Evolutionary conservation across 1,284 basidiomycete species (phyloP).

Genomic region (Meira nashicola): DNA sequence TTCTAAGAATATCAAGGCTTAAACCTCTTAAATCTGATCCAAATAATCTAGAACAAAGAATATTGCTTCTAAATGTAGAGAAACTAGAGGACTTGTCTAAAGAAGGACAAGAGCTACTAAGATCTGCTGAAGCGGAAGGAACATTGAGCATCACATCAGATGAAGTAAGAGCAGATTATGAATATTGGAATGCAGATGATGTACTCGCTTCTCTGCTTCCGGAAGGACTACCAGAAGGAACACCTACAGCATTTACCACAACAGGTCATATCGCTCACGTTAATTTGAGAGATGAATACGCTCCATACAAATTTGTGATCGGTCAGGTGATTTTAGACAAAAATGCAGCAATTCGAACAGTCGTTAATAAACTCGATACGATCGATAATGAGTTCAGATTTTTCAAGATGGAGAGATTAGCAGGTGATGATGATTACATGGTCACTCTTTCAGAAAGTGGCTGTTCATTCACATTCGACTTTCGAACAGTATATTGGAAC

Average conservation of each 20-base stretch:
- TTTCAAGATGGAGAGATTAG: constrained; percentile 94
- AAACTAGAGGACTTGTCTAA: not conserved
- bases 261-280: constrained; percentile 87
- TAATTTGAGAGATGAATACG: constrained; percentile 82
- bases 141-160: not conserved
- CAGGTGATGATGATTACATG: constrained; percentile 77
- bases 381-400: constrained; percentile 85
- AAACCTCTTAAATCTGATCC: not conserved
- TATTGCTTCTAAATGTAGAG: not conserved
- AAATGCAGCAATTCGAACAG: constrained; percentile 70
- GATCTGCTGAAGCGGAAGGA: not conserved
- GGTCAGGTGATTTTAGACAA: constrained; percentile 69
- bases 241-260: constrained; percentile 79
- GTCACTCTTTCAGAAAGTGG: constrained; percentile 61
- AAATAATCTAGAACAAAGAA: not conserved
- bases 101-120: not conserved
- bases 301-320: constrained; percentile 84
- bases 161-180: constrained; percentile 63
- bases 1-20: not conserved
- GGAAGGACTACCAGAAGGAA: constrained; percentile 64
- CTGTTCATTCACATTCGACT: constrained; percentile 88
- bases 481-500: constrained; percentile 96
- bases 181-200: constrained; percentile 80
- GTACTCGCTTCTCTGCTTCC: constrained; percentile 76
- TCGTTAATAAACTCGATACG: constrained; percentile 88